Evolutionary conservation across 768 basidiomycete species (phyloP), one percentile per base, ranked within the genome.

Genomic region (Sutorius australiensis): DNA sequence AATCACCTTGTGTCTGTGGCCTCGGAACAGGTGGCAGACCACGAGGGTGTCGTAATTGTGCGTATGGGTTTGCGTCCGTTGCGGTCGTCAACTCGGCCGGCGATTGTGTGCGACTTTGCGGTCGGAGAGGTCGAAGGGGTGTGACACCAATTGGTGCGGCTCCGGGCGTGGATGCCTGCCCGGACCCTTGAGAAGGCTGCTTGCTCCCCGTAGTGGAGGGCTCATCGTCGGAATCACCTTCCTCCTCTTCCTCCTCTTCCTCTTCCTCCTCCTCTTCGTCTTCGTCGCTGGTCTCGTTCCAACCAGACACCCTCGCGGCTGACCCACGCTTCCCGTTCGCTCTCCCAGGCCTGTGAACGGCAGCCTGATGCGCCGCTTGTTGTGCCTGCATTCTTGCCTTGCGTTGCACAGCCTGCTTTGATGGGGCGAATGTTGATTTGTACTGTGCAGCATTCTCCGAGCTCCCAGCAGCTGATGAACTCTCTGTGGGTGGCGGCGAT

Each of bases 401-500:
- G 48, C 95, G 80, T 64, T 98, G 87, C 19, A 83, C 82, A 36
- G 92, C 92, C 57, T 86, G 83, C 62, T 81, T 88, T 16, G 88
- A 90, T 2, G 86, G 86, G 0, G 92, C 89, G 66, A 98, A 98
- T 4, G 95, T 93, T 0, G 93, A 95, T 48, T 83, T 84, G 72
- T 80, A 88, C 49, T 81, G 80, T 1, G 70, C 59, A 38, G 52
- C 60, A 17, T 67, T 66, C 39, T 68, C 71, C 13, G 66, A 55
- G 46, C 56, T 55, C 40, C n/a, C 68, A 7, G 59, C 40, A n/a
- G 48, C 30, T 5, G 50, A 36, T 16, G 58, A 48, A 43, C 48
- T 48, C 63, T 75, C 71, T 39, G 72, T 54, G 19, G 75, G 76
- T 53, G 77, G 69, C 9, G 75, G 60, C 12, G 72, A 65, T 11